Conservation (phyloP, 2,329 filamentous ascomycete species). For the Laburnicola sp. region DNA sequence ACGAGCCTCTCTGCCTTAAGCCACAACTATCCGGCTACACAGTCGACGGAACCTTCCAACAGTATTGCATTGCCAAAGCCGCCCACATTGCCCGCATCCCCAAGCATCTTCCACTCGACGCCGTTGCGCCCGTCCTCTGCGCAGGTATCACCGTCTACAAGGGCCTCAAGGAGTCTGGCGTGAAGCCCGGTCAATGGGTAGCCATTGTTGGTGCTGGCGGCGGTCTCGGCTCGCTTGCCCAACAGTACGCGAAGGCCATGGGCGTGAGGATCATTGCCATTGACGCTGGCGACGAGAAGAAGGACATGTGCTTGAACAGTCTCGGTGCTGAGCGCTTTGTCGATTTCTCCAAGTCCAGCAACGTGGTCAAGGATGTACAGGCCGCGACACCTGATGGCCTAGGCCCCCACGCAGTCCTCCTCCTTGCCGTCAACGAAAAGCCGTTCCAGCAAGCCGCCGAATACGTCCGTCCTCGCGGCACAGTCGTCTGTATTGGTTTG, state of each 20-base stretch:
- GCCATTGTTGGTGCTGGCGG: constrained; percentile 87
- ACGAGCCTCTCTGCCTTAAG: constrained; percentile 81
- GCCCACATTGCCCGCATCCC: constrained; percentile 81
- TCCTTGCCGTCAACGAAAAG: constrained; percentile 84
- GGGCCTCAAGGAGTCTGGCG: constrained; percentile 82
- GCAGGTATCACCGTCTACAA: constrained; percentile 89
- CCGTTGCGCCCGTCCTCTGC: constrained; percentile 78
- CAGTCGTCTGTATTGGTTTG: constrained; percentile 86
- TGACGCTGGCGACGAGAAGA: constrained; percentile 82
- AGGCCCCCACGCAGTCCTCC: constrained; percentile 83
- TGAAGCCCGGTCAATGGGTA: constrained; percentile 72
- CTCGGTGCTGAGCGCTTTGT: constrained; percentile 75
- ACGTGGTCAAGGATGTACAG: constrained; percentile 84
- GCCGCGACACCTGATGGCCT: constrained; percentile 76
- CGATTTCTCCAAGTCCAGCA: constrained; percentile 76
- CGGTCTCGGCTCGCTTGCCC: constrained; percentile 75
- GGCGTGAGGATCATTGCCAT: constrained; percentile 79
- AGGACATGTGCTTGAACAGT: constrained; percentile 63
- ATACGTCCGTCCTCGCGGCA: constrained; percentile 82
- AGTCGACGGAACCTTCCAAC: constrained; percentile 90
- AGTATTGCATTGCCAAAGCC: constrained; percentile 87
- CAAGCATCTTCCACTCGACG: constrained; percentile 74
- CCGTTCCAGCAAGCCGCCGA: constrained; percentile 92
- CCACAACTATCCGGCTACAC: constrained; percentile 85
- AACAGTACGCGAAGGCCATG: constrained; percentile 92